Conservation (phyloP, 2,329 filamentous ascomycete species). For the Xylariaceae sp. region DNA sequence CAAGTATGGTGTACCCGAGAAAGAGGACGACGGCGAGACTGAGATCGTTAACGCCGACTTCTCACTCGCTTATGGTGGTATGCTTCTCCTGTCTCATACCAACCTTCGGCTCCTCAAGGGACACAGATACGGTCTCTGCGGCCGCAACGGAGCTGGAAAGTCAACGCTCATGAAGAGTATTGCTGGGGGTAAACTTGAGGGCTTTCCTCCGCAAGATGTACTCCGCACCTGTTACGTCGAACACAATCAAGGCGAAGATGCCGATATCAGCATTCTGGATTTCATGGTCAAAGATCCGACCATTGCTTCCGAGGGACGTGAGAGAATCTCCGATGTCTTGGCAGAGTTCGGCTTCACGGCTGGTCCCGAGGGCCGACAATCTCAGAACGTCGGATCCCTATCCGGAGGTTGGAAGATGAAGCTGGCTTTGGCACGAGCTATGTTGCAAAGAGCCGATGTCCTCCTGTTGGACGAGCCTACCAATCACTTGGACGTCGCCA, state of each 20-base stretch:
- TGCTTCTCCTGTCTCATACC: conserved; percentile 93
- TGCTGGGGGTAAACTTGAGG: conserved; percentile 90
- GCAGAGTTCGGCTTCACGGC: conserved; percentile 90
- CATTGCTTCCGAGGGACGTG: conserved; percentile 71
- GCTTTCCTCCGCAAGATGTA: conserved; percentile 88
- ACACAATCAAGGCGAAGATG: conserved; percentile 98
- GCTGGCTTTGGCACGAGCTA: conserved; percentile 88
- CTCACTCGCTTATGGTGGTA: conserved; percentile 94
- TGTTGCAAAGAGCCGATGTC: conserved; percentile 96
- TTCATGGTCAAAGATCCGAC: conserved; percentile 88
- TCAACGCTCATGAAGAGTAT: conserved; percentile 99
- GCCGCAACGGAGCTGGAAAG: conserved; percentile 95
- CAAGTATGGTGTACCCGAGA: conserved; percentile 77
- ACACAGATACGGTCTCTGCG: conserved; percentile 94
- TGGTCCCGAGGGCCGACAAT: conserved; percentile 83
- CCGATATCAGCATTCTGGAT: conserved; percentile 90
- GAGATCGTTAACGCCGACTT: conserved; percentile 98
- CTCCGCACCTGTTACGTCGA: conserved; percentile 97
- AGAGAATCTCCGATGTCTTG: conserved; percentile 80
- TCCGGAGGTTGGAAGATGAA: conserved; percentile 99
- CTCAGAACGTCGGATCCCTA: conserved; percentile 85
- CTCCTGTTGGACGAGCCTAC: conserved; percentile 96
- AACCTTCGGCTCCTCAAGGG: conserved; percentile 93
- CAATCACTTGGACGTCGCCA: conserved; percentile 94
- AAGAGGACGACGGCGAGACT: conserved; percentile 85